Conservation (phyloP, 257 asterid species). For the Ilex aquifolium region DNA sequence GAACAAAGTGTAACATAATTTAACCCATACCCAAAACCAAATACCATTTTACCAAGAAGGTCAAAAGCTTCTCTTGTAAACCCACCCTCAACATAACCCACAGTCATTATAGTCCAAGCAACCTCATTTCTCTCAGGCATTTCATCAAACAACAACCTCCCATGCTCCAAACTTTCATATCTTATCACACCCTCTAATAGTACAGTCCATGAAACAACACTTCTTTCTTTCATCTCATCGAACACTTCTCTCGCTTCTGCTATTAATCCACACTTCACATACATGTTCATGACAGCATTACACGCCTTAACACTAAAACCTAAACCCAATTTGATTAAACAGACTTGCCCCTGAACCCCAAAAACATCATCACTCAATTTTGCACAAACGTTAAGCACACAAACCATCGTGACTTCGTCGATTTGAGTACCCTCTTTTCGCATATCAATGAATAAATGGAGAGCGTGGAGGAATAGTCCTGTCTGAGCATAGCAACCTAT, state of each 20-base stretch:
- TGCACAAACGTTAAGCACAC: constrained; percentile 49
- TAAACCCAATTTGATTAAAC: constrained; percentile 52
- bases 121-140: constrained; percentile 71
- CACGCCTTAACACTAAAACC: constrained; percentile 36
- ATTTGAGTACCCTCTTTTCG: constrained; percentile 26
- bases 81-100: constrained; percentile 52
- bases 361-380: constrained; percentile 40
- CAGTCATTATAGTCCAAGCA: constrained; percentile 62
- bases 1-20: constrained; percentile 49
- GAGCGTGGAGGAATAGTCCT: constrained; percentile 37
- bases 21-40: constrained; percentile 30
- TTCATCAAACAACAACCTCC: constrained; percentile 50
- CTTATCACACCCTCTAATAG: constrained; percentile 56
- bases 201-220: constrained; percentile 79
- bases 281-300: constrained; percentile 71
- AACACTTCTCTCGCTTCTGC: constrained; percentile 43
- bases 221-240: constrained; percentile 45
- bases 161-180: constrained; percentile 52
- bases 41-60: constrained; percentile 50
- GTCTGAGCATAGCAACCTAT: constrained; percentile 44
- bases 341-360: constrained; percentile 51
- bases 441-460: constrained; percentile 46
- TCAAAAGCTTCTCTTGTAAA: constrained; percentile 37
- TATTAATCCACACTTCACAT: constrained; percentile 55
- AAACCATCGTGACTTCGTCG: constrained; percentile 57